Evolutionary conservation across 805 yeast species (phyloP), one percentile per base, ranked within the genome.

Genomic region (Sporopachydermia lactativora): DNA sequence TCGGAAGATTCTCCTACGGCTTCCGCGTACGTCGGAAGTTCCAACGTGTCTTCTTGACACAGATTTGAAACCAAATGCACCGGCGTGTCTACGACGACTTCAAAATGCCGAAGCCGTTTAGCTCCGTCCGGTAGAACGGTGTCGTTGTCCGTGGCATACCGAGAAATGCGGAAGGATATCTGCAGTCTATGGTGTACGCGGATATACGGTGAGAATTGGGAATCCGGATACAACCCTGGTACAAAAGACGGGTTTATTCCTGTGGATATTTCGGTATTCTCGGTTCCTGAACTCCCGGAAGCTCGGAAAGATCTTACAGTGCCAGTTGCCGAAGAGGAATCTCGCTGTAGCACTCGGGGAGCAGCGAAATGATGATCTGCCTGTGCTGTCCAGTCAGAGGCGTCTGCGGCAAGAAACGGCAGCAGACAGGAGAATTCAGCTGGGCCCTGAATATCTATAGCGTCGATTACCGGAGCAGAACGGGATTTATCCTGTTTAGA

Each of bases 1-100:
- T 15, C 37, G 18, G 18, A 35, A 15, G 11, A 8, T 8, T 6
- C n/a, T 11, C 14, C n/a, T 36, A 45, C 47, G 3, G 59, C 43
- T 18, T 60, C 66, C 39, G 60, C 57, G 39, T 65, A 65, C 39
- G 51, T 54, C 0, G 71, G 71, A 37, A 65, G 53, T 44, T 64
- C 69, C 4, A 57, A 52, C 1, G 68, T 60, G 3, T 49, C 63
- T 4, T 62, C 68, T 45, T 55, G 57, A 47, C 70, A 65, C 43
- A 61, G 61, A 0, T 69, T 52, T 46, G 68, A 63, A 39, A 65
- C 51, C 43, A 65, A 52, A 24, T 63, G 53, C 39, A 65, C 53
- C 3, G 71, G 71, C 0, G 71, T 65, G 45, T 65, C 71, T 3
- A 65, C 65, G 3, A 65, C 69, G 34, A 65, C 70, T 43, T 65